A percentile compares a stretch with the other conserved stretches of the same genome.
Conservation (phyloP, 2,329 filamentous ascomycete genomes). For the Madurella fahalii region DNA sequence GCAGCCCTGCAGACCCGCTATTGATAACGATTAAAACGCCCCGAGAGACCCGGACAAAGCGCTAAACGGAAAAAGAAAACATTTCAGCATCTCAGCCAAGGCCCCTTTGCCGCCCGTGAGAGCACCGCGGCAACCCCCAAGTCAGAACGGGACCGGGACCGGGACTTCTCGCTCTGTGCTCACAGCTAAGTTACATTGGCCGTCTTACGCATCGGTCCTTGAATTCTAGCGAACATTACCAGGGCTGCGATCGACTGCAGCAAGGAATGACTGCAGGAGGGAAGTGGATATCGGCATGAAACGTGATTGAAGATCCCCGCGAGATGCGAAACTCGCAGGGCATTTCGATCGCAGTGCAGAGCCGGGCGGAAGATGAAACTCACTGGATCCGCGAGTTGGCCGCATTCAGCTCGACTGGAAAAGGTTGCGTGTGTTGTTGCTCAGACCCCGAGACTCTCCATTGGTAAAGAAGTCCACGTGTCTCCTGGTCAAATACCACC, state of each 20-base stretch:
- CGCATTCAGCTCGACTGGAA: slow-evolving; percentile 12
- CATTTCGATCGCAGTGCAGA: slow-evolving; percentile 20
- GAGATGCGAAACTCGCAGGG: slow-evolving; percentile 30
- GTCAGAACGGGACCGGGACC: no score
- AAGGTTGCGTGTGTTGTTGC: slow-evolving; percentile 7
- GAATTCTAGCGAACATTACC: background rate
- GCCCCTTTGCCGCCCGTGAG: no score
- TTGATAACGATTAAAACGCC: background rate
- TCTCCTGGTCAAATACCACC: slow-evolving; percentile 17
- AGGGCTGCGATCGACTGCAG: slow-evolving; percentile 9
- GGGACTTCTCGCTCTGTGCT: no score
- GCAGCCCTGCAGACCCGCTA: background rate
- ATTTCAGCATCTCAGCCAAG: no score
- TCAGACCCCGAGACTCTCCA: background rate
- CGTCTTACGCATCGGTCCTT: background rate
- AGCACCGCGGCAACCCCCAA: no score
- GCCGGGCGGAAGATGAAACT: slow-evolving; percentile 32
- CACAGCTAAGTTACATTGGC: no score
- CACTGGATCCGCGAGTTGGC: slow-evolving; percentile 24
- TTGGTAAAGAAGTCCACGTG: slow-evolving; percentile 13
- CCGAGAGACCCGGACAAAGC: background rate
- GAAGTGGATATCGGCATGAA: slow-evolving; percentile 24
- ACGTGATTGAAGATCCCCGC: slow-evolving; percentile 27
- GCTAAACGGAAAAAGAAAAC: no score
- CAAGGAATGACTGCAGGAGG: slow-evolving; percentile 5